Conservation (phyloP, 2,329 filamentous ascomycete genomes). For the Diaporthe humulicola region DNA sequence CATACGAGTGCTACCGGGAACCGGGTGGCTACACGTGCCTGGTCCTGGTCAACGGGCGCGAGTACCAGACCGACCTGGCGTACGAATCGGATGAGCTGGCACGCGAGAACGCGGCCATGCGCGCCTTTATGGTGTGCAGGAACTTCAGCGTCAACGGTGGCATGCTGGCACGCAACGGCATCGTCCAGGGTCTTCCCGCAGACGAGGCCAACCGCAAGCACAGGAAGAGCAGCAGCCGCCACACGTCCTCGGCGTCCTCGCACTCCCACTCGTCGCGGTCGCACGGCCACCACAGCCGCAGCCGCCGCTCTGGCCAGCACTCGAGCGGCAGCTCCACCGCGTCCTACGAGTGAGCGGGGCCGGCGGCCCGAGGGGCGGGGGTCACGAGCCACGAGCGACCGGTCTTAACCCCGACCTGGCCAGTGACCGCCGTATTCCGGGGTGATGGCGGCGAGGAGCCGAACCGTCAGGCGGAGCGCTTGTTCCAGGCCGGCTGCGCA, state of each 20-base stretch:
- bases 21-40: constrained; percentile 86
- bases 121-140: constrained; percentile 96
- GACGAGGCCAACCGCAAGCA: constrained; percentile 64
- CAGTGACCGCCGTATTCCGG: background rate
- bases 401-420: constrained; percentile 21
- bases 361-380: background rate
- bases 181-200: constrained; percentile 75
- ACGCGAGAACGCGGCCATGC: constrained; percentile 93
- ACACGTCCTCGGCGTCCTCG: constrained; percentile 56
- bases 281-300: constrained; percentile 57
- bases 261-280: constrained; percentile 56
- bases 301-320: constrained; percentile 68
- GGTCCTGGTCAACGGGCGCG: constrained; percentile 94
- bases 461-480: background rate
- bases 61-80: constrained; percentile 91
- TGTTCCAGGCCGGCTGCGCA: background rate
- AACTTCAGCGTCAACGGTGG: constrained; percentile 98
- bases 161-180: constrained; percentile 81
- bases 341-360: constrained; percentile 65
- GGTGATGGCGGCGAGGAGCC: background rate
- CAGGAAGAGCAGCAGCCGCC: constrained; percentile 63
- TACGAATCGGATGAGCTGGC: constrained; percentile 87
- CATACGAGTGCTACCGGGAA: constrained; percentile 85
- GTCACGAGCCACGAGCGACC: background rate
- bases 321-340: constrained; percentile 74